Base-by-base conservation (phyloP, 2,329 filamentous ascomycete genomes). In the Pseudonectria buxi region DNA sequence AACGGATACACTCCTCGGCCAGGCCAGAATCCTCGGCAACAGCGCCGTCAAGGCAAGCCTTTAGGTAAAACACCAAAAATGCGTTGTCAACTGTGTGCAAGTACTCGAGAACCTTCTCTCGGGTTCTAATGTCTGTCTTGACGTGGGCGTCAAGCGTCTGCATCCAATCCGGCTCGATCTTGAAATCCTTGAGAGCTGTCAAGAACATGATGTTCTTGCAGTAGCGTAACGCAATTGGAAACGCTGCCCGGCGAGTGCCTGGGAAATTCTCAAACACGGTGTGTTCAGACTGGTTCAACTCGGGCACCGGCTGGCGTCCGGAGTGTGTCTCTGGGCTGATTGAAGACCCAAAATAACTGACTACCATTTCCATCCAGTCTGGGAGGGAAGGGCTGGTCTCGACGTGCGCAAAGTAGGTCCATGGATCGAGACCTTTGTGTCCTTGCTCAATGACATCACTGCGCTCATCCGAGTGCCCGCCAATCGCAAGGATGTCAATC, bases 371-470 rank as follows among this genome's bases (percentile, higher is more conserved):
- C 32, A 54, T 62, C 76, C 70, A 80, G 41, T 71, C 62, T 2
- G 70, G 76, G 12, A 73, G 33, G 39, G 55, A 28, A 3, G 63
- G 55, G 27, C 59, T 61, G 25, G 51, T 52, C n/a, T 59, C 64
- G 27, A 66, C 61, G 27, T 73, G 66, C 14, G 63, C 63, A 34
- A 61, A 63, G 40, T 69, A 66, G 0, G 65, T 72, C 71, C 71
- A 74, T 10, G 76, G 76, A 50, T 95, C 87, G 4, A 95, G 70
- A 1, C 92, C 92, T 58, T 87, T 89, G 42, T 78, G 81, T 2
- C 88, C 92, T 63, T 96, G 90, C 55, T 98, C 92, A 1, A 86
- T 63, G 3, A 96, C 80, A 54, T 96, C 90, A 41, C 81, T 83
- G 30, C 84, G 76, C 55, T 89, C 83, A 33, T 78, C 74, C 3